Percentiles rank a stretch among this genome's conserved stretches.
phyloP scores from a whole-genome alignment of 2,329 filamentous ascomycete species.

The Colletotrichum eleusines region DNA sequence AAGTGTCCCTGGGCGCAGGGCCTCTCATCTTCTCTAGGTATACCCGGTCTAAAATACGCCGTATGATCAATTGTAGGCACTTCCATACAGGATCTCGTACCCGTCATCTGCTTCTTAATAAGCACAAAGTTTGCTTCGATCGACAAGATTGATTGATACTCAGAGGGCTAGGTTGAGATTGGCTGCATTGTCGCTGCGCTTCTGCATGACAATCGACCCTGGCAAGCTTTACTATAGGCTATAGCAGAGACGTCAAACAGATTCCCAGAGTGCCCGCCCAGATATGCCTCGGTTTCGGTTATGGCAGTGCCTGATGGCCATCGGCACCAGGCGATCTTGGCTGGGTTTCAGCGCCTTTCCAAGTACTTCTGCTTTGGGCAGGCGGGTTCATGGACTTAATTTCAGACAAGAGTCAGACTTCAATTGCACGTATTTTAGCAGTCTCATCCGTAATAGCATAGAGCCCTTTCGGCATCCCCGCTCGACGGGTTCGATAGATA shows the following conservation, averaged over 20 bases:
- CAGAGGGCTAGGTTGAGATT: neutral
- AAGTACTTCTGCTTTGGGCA: constrained; percentile 24
- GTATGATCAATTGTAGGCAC: neutral
- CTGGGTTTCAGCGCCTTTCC: constrained; percentile 21
- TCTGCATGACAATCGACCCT: neutral
- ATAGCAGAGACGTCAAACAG: neutral
- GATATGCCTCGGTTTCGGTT: constrained; percentile 25
- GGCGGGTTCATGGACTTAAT: constrained; percentile 14
- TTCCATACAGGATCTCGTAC: neutral
- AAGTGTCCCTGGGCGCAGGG: neutral
- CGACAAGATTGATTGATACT: neutral
- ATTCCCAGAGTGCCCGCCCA: neutral
- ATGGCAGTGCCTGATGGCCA: constrained; percentile 5
- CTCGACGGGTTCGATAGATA: constrained; percentile 14
- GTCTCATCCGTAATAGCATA: neutral
- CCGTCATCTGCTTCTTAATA: neutral
- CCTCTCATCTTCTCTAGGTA: neutral
- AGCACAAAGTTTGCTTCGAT: neutral
- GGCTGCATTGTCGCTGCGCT: constrained; percentile 10
- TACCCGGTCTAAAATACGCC: neutral
- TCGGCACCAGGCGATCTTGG: constrained; percentile 14
- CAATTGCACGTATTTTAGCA: constrained; percentile 8
- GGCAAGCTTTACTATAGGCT: neutral
- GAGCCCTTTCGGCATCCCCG: constrained; percentile 13
- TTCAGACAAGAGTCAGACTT: constrained; percentile 14